Conservation (phyloP, 129 eudicot species). For the Erigeron canadensis region DNA sequence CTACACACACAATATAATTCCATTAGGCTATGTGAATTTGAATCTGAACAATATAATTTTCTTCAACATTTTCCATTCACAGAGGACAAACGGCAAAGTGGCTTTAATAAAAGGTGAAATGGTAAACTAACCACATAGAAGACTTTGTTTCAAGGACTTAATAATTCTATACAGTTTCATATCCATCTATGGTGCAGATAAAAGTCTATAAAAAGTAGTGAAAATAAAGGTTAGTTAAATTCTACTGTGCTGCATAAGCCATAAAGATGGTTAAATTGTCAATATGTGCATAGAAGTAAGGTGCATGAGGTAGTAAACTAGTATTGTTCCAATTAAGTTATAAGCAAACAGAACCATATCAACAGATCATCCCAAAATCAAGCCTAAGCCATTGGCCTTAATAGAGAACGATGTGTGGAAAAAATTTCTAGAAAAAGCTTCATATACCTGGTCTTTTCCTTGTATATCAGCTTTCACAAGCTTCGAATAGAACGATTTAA, state of each 20-base stretch:
- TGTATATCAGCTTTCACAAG: conserved; percentile 97
- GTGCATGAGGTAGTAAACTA: not conserved
- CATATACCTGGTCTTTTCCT: conserved; percentile 89
- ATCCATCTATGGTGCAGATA: not conserved
- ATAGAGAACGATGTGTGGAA: conserved; percentile 2
- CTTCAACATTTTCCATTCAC: not conserved
- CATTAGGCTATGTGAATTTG: not conserved
- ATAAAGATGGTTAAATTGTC: not conserved
- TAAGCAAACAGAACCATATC: conserved; percentile 2
- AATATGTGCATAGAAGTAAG: not conserved
- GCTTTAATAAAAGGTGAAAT: not conserved
- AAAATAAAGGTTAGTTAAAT: not conserved
- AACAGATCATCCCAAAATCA: conserved; percentile 4
- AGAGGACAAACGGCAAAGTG: not conserved
- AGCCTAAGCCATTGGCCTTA: not conserved
- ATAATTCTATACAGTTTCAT: not conserved
- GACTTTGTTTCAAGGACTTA: not conserved
- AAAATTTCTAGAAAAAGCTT: conserved; percentile 13
- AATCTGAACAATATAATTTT: not conserved
- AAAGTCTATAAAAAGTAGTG: not conserved
- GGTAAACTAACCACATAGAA: not conserved
- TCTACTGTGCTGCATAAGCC: no score
- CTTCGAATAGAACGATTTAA: conserved; percentile 74
- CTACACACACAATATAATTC: no score
- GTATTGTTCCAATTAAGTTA: not conserved